phyloP scores from a whole-genome alignment of 768 basidiomycete genomes.

The Lactifluus hygrophoroides region DNA sequence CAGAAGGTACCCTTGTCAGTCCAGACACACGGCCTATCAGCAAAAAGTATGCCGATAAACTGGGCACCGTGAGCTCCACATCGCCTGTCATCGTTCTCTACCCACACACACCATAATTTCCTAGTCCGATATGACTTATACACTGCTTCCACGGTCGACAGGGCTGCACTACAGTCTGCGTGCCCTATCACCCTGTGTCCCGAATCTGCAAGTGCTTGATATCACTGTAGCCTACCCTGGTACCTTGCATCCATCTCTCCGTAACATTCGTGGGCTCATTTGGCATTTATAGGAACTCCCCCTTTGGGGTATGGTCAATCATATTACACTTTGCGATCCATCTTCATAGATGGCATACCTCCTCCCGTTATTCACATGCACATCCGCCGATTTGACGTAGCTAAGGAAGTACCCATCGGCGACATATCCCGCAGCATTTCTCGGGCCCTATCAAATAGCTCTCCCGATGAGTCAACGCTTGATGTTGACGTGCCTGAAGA shows the following conservation, averaged over 20 bases:
- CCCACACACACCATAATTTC: neutral
- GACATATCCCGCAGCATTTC: conserved; percentile 37
- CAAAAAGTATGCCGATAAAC: conserved; percentile 80
- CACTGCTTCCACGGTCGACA: conserved; percentile 87
- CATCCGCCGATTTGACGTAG: conserved; percentile 67
- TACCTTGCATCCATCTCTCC: conserved; percentile 24
- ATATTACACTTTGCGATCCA: conserved; percentile 83
- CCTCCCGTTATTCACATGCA: conserved; percentile 88
- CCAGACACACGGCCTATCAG: conserved; percentile 78
- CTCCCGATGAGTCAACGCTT: conserved; percentile 27
- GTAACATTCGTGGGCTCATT: conserved; percentile 3
- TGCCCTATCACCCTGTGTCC: conserved; percentile 69
- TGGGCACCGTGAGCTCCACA: conserved; percentile 63
- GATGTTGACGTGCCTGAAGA: conserved; percentile 27
- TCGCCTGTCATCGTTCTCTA: neutral
- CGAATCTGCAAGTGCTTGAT: conserved; percentile 76
- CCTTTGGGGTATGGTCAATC: conserved; percentile 74
- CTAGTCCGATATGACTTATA: conserved; percentile 70
- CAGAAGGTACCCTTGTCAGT: conserved; percentile 93
- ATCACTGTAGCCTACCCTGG: conserved; percentile 90
- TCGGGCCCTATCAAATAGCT: conserved; percentile 24
- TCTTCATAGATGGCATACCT: conserved; percentile 72
- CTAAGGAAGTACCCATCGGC: conserved; percentile 60
- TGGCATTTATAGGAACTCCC: conserved; percentile 51
- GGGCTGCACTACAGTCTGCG: conserved; percentile 82